phyloP scores from a whole-genome alignment of 1,284 basidiomycete species.

The Boletus semigastroideus region DNA sequence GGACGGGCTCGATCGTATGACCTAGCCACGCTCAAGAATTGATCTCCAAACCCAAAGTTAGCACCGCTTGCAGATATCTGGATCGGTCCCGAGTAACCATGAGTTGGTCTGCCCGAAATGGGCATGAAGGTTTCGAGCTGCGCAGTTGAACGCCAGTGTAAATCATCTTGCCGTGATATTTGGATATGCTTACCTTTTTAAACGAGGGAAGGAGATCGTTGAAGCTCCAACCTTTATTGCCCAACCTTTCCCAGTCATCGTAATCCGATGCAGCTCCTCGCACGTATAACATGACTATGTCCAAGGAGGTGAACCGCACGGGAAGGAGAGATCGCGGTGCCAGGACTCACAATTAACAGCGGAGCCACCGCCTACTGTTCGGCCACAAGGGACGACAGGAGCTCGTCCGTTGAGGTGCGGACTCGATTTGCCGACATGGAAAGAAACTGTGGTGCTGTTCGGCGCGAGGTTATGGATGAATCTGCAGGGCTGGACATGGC shows the following conservation, averaged over 20 bases:
- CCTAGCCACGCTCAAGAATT: slow-evolving; percentile 34
- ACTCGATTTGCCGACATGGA: too few species aligned
- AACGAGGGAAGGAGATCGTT: slow-evolving; percentile 46
- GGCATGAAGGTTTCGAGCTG: slow-evolving; percentile 54
- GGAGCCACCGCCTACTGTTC: too few species aligned
- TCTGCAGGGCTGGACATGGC: too few species aligned
- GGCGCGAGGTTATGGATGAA: too few species aligned
- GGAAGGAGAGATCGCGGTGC: neutral
- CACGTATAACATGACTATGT: slow-evolving; percentile 52
- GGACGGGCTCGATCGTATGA: slow-evolving; percentile 25
- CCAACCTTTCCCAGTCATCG: slow-evolving; percentile 52
- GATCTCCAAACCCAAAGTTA: slow-evolving; percentile 39
- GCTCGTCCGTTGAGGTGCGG: too few species aligned
- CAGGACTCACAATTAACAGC: slow-evolving; percentile 47
- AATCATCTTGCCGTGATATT: neutral
- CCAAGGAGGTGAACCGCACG: neutral
- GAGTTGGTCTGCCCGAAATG: slow-evolving; percentile 34
- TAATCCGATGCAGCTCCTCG: slow-evolving; percentile 57
- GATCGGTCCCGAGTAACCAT: slow-evolving; percentile 55
- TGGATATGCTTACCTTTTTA: slow-evolving; percentile 41
- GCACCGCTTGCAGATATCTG: slow-evolving; percentile 45
- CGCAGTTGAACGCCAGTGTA: neutral
- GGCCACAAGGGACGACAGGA: too few species aligned
- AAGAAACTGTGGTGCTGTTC: too few species aligned
- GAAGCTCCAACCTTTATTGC: slow-evolving; percentile 55